Evolutionary conservation across 2,329 filamentous ascomycete genomes (phyloP), one percentile per base, ranked within the genome.

Genomic region (Truncatella angustata): DNA sequence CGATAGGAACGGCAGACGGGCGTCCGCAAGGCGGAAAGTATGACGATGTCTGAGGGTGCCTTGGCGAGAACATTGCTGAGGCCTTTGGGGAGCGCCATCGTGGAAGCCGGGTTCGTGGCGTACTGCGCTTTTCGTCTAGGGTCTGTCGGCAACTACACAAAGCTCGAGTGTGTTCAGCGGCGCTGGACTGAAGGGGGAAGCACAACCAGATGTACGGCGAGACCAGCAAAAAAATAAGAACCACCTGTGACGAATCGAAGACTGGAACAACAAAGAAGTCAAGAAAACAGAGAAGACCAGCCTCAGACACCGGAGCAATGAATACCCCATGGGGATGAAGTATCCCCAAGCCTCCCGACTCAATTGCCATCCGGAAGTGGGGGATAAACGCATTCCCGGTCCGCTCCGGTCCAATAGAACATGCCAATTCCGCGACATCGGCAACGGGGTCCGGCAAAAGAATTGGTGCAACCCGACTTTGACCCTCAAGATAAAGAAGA

Each of bases 1-100:
- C 90, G 90, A 76, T 91, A 87, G 36, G 91, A 84, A 57, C 90
- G 85, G 54, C 88, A 93, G 58, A 97, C 81, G 36, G 92, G 89
- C 6, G 92, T 97, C 60, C 92, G 90, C 36, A 96, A 81, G n/a
- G 91, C 85, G 18, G 91, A 95, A 62, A 96, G 85, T 67, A 97
- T 88, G 62, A 97, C 90, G 37, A 91, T 82, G 73, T 97, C 92
- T 58, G 85, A 82, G 36, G 91, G 87, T 21, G 85, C 75, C 71
- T 94, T 96, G 63, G 85, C 73, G 54, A 96, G 84, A 60, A 96
- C 84, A 64, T 87, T 81, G 60, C 85, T 83, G 57, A 93, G 77
- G 64, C 90, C 90, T 65, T 81, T 82, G 23, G 80, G 79, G 46
- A 84, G 71, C 40, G 74, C 68, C 76, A 80, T 81, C 5, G 52